Evolutionary conservation across 768 basidiomycete species (phyloP).

Genomic region (Mycena rebaudengoi): DNA sequence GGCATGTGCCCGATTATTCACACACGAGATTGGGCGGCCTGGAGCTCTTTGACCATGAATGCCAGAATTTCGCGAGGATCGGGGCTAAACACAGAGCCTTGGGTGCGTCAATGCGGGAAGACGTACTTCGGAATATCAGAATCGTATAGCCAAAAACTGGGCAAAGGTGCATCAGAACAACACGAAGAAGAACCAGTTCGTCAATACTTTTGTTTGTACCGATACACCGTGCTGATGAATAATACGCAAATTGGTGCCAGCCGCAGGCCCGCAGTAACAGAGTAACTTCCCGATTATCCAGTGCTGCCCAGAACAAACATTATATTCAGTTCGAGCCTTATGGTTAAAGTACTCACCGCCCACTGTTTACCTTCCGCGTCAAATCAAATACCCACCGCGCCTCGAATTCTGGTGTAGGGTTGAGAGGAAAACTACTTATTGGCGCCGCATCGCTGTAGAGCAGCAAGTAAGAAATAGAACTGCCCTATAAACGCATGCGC

Average conservation of each 20-base stretch:
- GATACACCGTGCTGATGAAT: slow-evolving; percentile 67
- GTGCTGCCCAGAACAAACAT: slow-evolving; percentile 35
- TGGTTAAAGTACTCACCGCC: slow-evolving; percentile 44
- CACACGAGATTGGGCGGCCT: slow-evolving; percentile 65
- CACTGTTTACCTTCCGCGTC: slow-evolving; percentile 57
- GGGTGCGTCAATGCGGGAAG: too few species aligned
- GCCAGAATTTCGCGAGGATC: slow-evolving; percentile 70
- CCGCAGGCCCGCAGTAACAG: slow-evolving; percentile 52
- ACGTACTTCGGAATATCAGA: slow-evolving; percentile 54
- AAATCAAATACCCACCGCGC: slow-evolving; percentile 68
- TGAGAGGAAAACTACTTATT: slow-evolving; percentile 65
- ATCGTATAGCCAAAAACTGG: slow-evolving; percentile 70
- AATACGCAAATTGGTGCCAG: slow-evolving; percentile 60
- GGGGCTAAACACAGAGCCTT: slow-evolving; percentile 41
- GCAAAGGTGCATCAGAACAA: neutral
- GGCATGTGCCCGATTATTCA: slow-evolving; percentile 74
- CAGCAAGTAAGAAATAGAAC: neutral
- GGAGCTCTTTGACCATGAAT: slow-evolving; percentile 62
- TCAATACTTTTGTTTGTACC: slow-evolving; percentile 71
- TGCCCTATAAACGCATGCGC: too few species aligned
- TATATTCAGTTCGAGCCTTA: neutral
- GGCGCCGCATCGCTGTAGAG: slow-evolving; percentile 61
- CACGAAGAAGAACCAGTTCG: too few species aligned
- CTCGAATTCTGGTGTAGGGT: slow-evolving; percentile 45
- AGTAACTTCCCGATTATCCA: slow-evolving; percentile 71